These are phyloP conservation scores for Penicillium sp. DNA, from an alignment of 2,329 filamentous ascomycete genomes.

Conservation along the genomic window DNA sequence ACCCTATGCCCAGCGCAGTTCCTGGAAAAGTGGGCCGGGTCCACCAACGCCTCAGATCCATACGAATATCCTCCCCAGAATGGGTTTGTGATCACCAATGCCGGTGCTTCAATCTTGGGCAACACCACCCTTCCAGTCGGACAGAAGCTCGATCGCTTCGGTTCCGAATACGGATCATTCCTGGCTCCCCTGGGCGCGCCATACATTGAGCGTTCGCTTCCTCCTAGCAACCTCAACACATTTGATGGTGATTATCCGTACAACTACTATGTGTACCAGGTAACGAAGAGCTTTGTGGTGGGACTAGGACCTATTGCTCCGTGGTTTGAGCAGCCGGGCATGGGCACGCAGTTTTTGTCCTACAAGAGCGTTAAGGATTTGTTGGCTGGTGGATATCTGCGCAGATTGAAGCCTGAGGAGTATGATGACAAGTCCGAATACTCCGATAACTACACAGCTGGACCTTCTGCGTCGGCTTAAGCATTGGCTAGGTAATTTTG, in stretches of 20 bases:
- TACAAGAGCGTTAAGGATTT: constrained; percentile 32
- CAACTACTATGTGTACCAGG: constrained; percentile 53
- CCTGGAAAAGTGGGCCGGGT: constrained; percentile 21
- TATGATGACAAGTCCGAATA: constrained; percentile 26
- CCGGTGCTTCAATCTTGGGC: constrained; percentile 41
- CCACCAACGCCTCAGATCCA: neutral
- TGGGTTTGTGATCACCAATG: constrained; percentile 44
- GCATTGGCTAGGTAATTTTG: neutral
- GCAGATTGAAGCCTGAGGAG: constrained; percentile 19
- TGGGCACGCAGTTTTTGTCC: constrained; percentile 41
- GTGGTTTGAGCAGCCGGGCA: constrained; percentile 54
- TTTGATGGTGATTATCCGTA: constrained; percentile 42
- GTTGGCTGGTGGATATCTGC: constrained; percentile 34
- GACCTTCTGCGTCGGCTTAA: constrained; percentile 3
- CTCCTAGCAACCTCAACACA: constrained; percentile 48
- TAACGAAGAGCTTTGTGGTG: constrained; percentile 42
- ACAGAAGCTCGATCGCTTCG: constrained; percentile 52
- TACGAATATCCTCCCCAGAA: constrained; percentile 42
- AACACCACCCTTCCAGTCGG: constrained; percentile 43
- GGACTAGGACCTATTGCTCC: constrained; percentile 48
- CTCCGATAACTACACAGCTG: constrained; percentile 19
- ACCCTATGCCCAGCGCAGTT: constrained; percentile 45
- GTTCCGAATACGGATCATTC: constrained; percentile 46
- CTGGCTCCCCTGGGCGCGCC: constrained; percentile 47
- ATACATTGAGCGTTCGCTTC: constrained; percentile 50